These are phyloP conservation scores for Aspergillus ochraceoroseus DNA, from an alignment of 2,329 filamentous ascomycete species.

Conservation along the genomic window DNA sequence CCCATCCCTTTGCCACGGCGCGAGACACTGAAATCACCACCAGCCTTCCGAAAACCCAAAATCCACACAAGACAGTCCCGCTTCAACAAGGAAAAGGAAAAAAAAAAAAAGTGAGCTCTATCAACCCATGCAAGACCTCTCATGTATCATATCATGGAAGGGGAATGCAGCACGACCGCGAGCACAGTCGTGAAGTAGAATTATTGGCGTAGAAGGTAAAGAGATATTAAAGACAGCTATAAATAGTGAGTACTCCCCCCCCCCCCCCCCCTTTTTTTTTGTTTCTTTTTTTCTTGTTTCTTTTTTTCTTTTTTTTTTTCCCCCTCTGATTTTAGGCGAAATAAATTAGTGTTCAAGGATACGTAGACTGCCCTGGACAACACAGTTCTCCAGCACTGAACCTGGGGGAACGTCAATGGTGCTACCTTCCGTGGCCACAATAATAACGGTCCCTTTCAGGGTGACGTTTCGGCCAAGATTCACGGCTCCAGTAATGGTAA, in stretches of 20 bases:
- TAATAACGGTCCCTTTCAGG: slow-evolving; percentile 95
- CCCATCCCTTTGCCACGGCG: too few species aligned
- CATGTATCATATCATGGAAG: slow-evolving; percentile 10
- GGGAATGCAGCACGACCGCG: slow-evolving; percentile 5
- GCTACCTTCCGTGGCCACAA: slow-evolving; percentile 94
- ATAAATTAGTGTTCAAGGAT: slow-evolving; percentile 59
- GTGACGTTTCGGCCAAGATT: slow-evolving; percentile 94
- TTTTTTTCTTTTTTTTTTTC: too few species aligned
- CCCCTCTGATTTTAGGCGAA: not conserved
- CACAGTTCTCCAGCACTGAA: slow-evolving; percentile 96
- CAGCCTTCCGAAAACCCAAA: slow-evolving; percentile 8
- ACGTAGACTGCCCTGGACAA: slow-evolving; percentile 92
- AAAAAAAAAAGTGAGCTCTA: slow-evolving; percentile 20
- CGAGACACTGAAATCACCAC: not conserved
- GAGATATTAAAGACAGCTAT: too few species aligned
- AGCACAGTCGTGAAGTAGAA: not conserved
- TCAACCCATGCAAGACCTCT: slow-evolving; percentile 13
- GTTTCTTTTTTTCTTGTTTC: too few species aligned
- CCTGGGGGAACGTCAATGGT: slow-evolving; percentile 97
- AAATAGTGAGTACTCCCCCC: too few species aligned
- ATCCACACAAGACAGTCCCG: slow-evolving; percentile 10
- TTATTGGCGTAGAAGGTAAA: not conserved
- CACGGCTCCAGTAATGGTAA: slow-evolving; percentile 95
- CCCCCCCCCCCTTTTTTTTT: too few species aligned
- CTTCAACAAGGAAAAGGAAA: too few species aligned